Percentiles rank a stretch among this genome's conserved stretches.
Evolutionary conservation across 1,284 basidiomycete species (phyloP).

Genomic region (Cryptococcus sp.): DNA sequence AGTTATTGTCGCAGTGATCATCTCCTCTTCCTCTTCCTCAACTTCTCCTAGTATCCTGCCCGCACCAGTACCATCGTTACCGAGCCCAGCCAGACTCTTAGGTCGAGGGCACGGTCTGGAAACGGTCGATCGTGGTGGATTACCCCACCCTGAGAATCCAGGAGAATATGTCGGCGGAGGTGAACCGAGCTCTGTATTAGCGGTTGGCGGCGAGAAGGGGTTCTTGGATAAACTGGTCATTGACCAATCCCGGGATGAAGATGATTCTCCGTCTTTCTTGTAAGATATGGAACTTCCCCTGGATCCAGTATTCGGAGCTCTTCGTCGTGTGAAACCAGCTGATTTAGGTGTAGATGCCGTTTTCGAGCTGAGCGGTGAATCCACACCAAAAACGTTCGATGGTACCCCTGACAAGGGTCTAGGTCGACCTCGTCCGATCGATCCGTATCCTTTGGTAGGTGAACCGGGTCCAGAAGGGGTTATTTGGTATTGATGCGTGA

Average conservation of each 20-base stretch:
- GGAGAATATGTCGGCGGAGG: conserved; percentile 13
- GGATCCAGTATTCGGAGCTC: conserved; percentile 9
- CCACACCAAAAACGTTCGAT: conserved; percentile 1
- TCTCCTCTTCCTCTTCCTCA: conserved; percentile 32
- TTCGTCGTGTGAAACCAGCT: conserved; percentile 8
- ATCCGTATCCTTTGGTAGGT: conserved; percentile 31
- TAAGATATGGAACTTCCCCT: conserved; percentile 40
- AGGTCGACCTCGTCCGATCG: conserved; percentile 34
- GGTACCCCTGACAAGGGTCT: conserved; percentile 15
- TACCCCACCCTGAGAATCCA: conserved; percentile 11
- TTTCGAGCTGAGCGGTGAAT: conserved; percentile 8
- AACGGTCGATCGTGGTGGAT: conserved; percentile 2
- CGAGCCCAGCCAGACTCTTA: conserved; percentile 24
- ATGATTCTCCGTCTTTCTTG: conserved; percentile 26
- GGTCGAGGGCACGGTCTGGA: conserved; percentile 36
- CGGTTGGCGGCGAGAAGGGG: conserved; percentile 1
- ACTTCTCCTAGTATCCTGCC: conserved; percentile 38
- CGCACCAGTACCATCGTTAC: conserved; percentile 16
- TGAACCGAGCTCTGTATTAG: neutral
- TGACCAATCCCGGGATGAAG: conserved; percentile 25
- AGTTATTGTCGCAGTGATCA: neutral
- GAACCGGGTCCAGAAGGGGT: conserved; percentile 5
- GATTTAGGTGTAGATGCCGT: conserved; percentile 17
- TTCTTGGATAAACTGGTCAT: conserved; percentile 3
- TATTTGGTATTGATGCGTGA: neutral